Conservation (phyloP, 2,329 filamentous ascomycete species). For the Verticillium alfalfae region DNA sequence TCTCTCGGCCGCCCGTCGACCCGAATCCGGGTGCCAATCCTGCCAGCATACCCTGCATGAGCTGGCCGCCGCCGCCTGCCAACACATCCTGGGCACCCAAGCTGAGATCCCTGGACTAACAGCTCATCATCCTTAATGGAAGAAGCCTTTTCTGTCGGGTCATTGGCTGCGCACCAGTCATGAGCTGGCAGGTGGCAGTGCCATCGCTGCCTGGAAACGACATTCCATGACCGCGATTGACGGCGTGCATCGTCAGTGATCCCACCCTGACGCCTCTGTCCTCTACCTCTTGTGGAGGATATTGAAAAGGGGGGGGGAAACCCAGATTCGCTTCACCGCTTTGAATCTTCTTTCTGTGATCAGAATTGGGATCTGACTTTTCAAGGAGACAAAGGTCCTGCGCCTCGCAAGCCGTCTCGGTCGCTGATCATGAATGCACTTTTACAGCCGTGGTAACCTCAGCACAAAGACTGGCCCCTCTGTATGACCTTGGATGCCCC, state of each 20-base stretch:
- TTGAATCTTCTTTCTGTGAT: background rate
- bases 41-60: slow-evolving; percentile 11
- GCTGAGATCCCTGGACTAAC: slow-evolving; percentile 7
- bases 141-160: slow-evolving; percentile 4
- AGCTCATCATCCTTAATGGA: slow-evolving; percentile 7
- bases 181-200: slow-evolving; percentile 5
- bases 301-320: too few species aligned
- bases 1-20: background rate
- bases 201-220: background rate
- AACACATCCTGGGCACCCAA: slow-evolving; percentile 16
- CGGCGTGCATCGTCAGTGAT: background rate
- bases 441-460: too few species aligned
- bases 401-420: too few species aligned
- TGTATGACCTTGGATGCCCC: background rate
- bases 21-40: background rate
- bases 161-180: slow-evolving; percentile 9
- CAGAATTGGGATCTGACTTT: background rate
- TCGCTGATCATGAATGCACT: too few species aligned
- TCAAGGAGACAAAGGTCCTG: too few species aligned
- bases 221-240: background rate
- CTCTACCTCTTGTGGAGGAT: background rate
- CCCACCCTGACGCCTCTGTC: background rate
- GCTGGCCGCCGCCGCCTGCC: slow-evolving; percentile 15
- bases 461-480: background rate
- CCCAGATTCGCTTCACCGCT: background rate